Conservation (phyloP, 768 basidiomycete species). For the Holtermanniella nyarrowii region DNA sequence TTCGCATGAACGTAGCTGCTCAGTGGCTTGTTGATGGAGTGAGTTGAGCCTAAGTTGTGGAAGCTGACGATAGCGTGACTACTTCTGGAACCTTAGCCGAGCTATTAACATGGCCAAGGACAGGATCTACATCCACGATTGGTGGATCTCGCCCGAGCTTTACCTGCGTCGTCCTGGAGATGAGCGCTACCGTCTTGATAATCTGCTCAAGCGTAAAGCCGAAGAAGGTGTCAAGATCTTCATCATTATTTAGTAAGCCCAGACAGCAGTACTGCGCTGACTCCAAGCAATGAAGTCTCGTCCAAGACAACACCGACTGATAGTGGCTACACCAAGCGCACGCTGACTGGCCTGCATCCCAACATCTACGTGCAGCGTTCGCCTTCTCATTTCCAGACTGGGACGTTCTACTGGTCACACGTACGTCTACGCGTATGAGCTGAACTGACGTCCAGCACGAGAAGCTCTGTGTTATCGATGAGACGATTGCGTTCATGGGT, state of each 20-base stretch:
- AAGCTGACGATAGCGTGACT: constrained; percentile 60
- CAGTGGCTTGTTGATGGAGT: constrained; percentile 99
- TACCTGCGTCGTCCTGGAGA: constrained; percentile 75
- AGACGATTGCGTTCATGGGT: constrained; percentile 96
- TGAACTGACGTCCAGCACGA: constrained; percentile 57
- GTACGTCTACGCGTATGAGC: constrained; percentile 45
- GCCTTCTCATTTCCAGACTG: constrained; percentile 93
- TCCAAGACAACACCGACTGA: constrained; percentile 88
- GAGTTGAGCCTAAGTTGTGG: constrained; percentile 33
- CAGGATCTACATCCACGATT: constrained; percentile 89
- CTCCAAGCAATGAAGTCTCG: constrained; percentile 77
- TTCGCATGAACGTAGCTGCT: constrained; percentile 81
- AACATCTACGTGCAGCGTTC: constrained; percentile 96
- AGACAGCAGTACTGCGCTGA: constrained; percentile 1
- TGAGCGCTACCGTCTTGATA: constrained; percentile 76
- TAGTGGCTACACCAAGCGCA: constrained; percentile 88
- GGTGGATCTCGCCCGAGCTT: constrained; percentile 73
- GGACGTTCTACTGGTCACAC: constrained; percentile 98
- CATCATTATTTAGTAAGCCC: constrained; percentile 77
- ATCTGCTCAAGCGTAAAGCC: constrained; percentile 76
- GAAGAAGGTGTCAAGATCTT: constrained; percentile 92
- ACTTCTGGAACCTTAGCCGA: constrained; percentile 92
- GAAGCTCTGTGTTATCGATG: constrained; percentile 94
- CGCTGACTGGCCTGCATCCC: constrained; percentile 63
- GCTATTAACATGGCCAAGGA: constrained; percentile 83